phyloP scores from a whole-genome alignment of 164 flowering plant genomes.

The Amborella trichopoda region DNA sequence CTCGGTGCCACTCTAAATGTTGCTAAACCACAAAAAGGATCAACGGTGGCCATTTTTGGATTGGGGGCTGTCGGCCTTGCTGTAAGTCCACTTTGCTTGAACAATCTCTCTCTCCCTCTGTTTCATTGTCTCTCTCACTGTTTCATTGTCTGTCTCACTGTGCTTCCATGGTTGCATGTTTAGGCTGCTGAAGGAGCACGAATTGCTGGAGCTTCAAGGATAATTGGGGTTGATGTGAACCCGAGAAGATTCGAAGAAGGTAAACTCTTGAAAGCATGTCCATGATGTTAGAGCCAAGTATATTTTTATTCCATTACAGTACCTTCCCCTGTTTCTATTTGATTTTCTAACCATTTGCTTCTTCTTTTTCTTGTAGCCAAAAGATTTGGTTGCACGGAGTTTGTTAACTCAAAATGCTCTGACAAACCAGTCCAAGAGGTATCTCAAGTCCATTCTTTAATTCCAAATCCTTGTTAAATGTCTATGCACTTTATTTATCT shows the following conservation, averaged over 20 bases:
- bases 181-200: slow-evolving; percentile 83
- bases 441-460: too few relatives aligned
- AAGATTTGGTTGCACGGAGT: slow-evolving; percentile 44
- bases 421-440: slow-evolving; percentile 51
- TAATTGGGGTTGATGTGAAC: slow-evolving; percentile 71
- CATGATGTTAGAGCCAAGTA: background rate
- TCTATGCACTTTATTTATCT: too few relatives aligned
- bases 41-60: slow-evolving; percentile 62
- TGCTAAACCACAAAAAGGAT: slow-evolving; percentile 59
- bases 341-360: background rate
- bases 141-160: background rate
- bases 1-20: slow-evolving; percentile 78
- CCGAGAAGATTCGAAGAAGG: slow-evolving; percentile 46
- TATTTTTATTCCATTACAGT: background rate
- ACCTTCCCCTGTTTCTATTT: background rate
- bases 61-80: slow-evolving; percentile 83
- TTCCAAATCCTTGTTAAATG: too few relatives aligned
- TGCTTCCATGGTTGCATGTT: background rate
- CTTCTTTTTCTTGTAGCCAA: slow-evolving; percentile 21
- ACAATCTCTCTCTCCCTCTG: background rate
- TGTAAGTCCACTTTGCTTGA: slow-evolving; percentile 21
- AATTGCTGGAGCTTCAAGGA: slow-evolving; percentile 9
- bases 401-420: slow-evolving; percentile 38
- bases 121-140: background rate
- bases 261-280: slow-evolving; percentile 4